phyloP scores from a whole-genome alignment of 2,329 filamentous ascomycete species.

The Aaosphaeria pasadenensis region DNA sequence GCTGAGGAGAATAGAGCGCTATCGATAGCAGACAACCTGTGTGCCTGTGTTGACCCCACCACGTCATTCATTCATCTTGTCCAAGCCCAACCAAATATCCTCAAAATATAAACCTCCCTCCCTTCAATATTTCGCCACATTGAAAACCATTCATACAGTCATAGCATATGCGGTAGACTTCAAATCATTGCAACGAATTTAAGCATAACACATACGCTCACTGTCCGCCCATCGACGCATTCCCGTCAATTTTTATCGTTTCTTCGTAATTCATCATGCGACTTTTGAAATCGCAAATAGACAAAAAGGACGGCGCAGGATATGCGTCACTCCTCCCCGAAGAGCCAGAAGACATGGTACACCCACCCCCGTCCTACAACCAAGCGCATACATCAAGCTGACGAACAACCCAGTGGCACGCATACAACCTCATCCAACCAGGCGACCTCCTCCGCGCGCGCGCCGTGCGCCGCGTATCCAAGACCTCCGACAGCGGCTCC shows the following conservation, averaged over 20 bases:
- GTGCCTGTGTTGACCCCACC: not conserved
- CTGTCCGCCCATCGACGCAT: not conserved
- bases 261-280: conserved; percentile 49
- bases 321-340: conserved; percentile 65
- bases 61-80: not conserved
- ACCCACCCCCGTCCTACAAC: conserved; percentile 34
- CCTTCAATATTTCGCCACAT: not conserved
- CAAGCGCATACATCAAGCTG: conserved; percentile 1
- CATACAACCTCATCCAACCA: conserved; percentile 69
- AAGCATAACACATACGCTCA: not conserved
- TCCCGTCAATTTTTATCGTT: not conserved
- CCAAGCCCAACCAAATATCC: not conserved
- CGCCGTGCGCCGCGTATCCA: conserved; percentile 65
- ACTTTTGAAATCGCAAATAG: conserved; percentile 65
- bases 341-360: conserved; percentile 69
- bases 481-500: conserved; percentile 58
- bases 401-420: conserved; percentile 58
- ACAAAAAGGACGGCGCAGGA: conserved; percentile 61
- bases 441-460: conserved; percentile 63
- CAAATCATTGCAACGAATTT: not conserved
- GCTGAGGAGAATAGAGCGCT: too few relatives aligned
- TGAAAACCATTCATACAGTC: too few relatives aligned
- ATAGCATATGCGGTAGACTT: not conserved
- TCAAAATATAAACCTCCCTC: not conserved
- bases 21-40: too few relatives aligned